These are phyloP conservation scores for Graphiopsis chlorocephala DNA, from an alignment of 2,329 filamentous ascomycete genomes.

Conservation along the genomic window DNA sequence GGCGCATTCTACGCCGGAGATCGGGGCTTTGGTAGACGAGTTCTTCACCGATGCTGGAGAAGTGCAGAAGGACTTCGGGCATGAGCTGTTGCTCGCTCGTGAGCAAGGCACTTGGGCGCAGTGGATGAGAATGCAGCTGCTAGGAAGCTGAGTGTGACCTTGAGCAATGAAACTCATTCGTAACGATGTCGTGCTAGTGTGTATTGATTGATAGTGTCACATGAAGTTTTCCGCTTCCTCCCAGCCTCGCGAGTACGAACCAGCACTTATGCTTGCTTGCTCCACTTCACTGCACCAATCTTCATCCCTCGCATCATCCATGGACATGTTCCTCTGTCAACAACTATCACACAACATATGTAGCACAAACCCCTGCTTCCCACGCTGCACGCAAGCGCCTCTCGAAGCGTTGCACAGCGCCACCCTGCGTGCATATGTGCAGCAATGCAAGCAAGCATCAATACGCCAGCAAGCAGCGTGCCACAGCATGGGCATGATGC, in stretches of 20 bases:
- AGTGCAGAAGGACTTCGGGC: slow-evolving; percentile 5
- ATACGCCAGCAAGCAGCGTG: neutral
- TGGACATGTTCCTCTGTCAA: neutral
- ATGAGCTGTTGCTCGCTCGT: neutral
- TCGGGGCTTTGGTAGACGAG: neutral
- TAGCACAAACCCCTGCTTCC: slow-evolving; percentile 4
- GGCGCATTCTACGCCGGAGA: neutral
- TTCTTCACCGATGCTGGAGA: slow-evolving; percentile 1
- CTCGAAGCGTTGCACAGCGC: slow-evolving; percentile 12
- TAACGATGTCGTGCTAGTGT: neutral
- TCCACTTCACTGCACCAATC: neutral
- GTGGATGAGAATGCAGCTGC: neutral
- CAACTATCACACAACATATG: neutral
- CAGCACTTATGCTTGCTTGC: neutral
- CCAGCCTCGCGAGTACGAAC: neutral
- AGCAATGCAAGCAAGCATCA: neutral
- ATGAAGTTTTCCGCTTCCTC: neutral
- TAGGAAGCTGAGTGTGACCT: neutral
- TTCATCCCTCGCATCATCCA: neutral
- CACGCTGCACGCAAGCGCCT: slow-evolving; percentile 7
- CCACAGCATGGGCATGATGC: neutral
- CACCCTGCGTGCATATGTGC: neutral
- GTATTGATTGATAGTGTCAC: neutral
- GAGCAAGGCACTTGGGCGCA: neutral
- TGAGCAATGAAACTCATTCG: neutral